Evolutionary conservation across 164 flowering plant genomes (phyloP).

Genomic region (Vitis riparia): DNA sequence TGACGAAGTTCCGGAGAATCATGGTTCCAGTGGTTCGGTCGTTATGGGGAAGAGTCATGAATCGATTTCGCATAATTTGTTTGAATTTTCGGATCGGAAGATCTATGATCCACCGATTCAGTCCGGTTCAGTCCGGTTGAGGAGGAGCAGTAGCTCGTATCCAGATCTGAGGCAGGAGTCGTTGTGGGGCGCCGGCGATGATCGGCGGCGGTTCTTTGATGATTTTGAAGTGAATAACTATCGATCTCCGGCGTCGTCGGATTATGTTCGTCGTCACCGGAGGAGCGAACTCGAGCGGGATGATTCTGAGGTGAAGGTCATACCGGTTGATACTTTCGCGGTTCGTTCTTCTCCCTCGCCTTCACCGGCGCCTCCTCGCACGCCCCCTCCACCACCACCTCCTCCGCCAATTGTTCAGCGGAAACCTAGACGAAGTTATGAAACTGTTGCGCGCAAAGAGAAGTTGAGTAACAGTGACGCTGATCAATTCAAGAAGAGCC

Average conservation of each 20-base stretch:
- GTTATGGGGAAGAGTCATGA: neutral
- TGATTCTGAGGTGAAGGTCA: slow-evolving; percentile 33
- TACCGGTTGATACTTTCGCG: slow-evolving; percentile 55
- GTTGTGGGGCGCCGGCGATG: slow-evolving; percentile 31
- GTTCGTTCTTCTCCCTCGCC: slow-evolving; percentile 12
- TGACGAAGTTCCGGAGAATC: neutral
- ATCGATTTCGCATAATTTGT: slow-evolving; percentile 32
- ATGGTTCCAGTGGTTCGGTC: neutral
- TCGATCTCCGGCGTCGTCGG: slow-evolving; percentile 18
- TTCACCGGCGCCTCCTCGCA: slow-evolving; percentile 16
- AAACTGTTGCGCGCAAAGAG: slow-evolving; percentile 11
- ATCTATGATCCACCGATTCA: slow-evolving; percentile 6
- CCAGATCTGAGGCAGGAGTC: slow-evolving; percentile 67
- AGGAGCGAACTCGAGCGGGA: slow-evolving; percentile 2
- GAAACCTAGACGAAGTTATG: slow-evolving; percentile 25
- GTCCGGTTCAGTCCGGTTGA: slow-evolving; percentile 24
- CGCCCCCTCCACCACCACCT: slow-evolving; percentile 38
- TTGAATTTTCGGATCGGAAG: slow-evolving; percentile 23
- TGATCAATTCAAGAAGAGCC: slow-evolving; percentile 5
- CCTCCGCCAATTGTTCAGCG: slow-evolving; percentile 17
- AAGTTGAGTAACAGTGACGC: slow-evolving; percentile 9
- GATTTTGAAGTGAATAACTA: slow-evolving; percentile 53
- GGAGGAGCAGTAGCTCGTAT: slow-evolving; percentile 72
- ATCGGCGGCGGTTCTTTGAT: slow-evolving; percentile 47
- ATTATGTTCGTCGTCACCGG: slow-evolving; percentile 11